Evolutionary conservation across 805 yeast genomes (phyloP).

Genomic region (Myxozyma neotropica): DNA sequence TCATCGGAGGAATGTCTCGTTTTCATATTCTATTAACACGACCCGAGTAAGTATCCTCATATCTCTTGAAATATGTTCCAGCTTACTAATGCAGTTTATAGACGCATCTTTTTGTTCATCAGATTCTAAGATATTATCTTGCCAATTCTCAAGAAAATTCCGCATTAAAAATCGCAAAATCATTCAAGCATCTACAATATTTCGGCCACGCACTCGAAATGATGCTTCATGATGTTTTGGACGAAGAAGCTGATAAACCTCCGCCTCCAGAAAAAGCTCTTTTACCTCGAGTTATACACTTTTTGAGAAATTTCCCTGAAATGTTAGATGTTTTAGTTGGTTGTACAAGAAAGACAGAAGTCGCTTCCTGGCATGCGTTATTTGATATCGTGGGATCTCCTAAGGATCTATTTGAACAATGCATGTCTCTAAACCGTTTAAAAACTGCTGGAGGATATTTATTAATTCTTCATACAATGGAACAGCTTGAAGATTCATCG

Average conservation of each 20-base stretch:
- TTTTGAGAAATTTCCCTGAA: conserved; percentile 44
- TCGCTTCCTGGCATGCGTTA: conserved; percentile 53
- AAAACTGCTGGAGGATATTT: conserved; percentile 48
- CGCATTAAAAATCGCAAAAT: conserved; percentile 30
- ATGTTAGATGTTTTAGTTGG: conserved; percentile 46
- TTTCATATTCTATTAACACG: conserved; percentile 38
- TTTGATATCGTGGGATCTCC: conserved; percentile 45
- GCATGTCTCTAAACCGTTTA: conserved; percentile 42
- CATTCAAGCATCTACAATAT: conserved; percentile 41
- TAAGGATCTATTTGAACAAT: conserved; percentile 43
- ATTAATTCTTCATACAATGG: conserved; percentile 45
- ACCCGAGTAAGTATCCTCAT: conserved; percentile 15
- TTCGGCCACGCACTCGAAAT: conserved; percentile 49
- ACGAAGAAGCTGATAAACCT: conserved; percentile 36
- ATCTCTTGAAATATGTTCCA: not conserved
- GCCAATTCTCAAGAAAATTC: conserved; percentile 18
- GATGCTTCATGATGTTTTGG: conserved; percentile 44
- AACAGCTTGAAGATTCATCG: conserved; percentile 37
- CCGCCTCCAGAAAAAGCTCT: conserved; percentile 26
- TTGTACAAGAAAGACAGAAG: conserved; percentile 62
- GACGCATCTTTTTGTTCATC: conserved; percentile 34
- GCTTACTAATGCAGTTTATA: conserved; percentile 1
- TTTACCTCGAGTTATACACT: conserved; percentile 36
- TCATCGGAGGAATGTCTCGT: conserved; percentile 41
- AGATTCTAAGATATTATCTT: conserved; percentile 27